A percentile compares a stretch with the other conserved stretches of the same genome.
Evolutionary conservation across 495 filamentous ascomycete species (phyloP).

Genomic region (Hypoxylon intermedium): DNA sequence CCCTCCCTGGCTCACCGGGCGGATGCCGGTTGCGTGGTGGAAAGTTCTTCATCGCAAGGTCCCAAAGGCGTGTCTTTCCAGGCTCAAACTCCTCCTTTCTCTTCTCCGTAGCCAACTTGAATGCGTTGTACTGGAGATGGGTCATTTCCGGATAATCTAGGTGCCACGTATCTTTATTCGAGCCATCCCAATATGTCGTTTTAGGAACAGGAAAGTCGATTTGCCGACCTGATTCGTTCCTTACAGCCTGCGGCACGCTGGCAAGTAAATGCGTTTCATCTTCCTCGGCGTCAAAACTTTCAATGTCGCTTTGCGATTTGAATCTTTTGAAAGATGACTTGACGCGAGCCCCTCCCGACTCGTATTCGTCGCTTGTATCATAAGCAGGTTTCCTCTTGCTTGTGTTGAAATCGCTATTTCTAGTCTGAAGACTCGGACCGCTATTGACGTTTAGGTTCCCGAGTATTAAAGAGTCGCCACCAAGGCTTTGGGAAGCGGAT

Average conservation of each 20-base stretch:
- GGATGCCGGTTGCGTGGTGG: slow-evolving; percentile 42
- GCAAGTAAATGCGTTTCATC: slow-evolving; percentile 49
- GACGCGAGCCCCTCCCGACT: slow-evolving; percentile 20
- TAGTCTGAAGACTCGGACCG: slow-evolving; percentile 14
- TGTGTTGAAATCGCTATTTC: slow-evolving; percentile 41
- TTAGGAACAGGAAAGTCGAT: slow-evolving; percentile 58
- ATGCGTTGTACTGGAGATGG: slow-evolving; percentile 55
- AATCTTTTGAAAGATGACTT: slow-evolving; percentile 55
- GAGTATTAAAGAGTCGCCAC: slow-evolving; percentile 51
- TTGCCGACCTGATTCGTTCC: slow-evolving; percentile 49
- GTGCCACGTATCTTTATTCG: slow-evolving; percentile 58
- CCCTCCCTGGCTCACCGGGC: slow-evolving; percentile 5
- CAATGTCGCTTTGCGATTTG: slow-evolving; percentile 47
- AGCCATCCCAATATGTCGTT: slow-evolving; percentile 57
- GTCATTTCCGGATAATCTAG: slow-evolving; percentile 63
- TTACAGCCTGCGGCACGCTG: slow-evolving; percentile 46
- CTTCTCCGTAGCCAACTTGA: slow-evolving; percentile 48
- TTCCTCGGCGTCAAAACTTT: slow-evolving; percentile 12
- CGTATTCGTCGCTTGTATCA: slow-evolving; percentile 48
- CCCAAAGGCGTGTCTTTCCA: slow-evolving; percentile 52
- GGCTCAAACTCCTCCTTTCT: slow-evolving; percentile 56
- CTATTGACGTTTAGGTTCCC: slow-evolving; percentile 50
- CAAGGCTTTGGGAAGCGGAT: slow-evolving; percentile 52
- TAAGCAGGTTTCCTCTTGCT: slow-evolving; percentile 56
- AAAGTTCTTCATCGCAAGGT: slow-evolving; percentile 57